Base-by-base conservation (phyloP, 2,329 filamentous ascomycete species). In the Fonsecaea monophora region DNA sequence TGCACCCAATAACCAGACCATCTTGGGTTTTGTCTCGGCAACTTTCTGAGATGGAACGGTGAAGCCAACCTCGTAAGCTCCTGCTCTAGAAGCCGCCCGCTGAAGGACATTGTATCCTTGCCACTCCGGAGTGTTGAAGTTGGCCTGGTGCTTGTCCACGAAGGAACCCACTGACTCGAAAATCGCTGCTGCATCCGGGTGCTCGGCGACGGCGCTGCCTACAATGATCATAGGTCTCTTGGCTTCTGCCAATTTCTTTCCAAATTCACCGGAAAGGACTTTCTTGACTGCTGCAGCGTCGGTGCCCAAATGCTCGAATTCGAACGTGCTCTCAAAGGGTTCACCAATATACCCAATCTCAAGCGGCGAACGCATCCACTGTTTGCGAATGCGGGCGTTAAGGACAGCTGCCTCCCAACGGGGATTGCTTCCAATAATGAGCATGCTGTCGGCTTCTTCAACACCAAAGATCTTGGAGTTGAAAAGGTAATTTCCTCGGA, bases 71-170 rank as follows among this genome's bases (percentile, higher is more conserved):
- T 99, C 95, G 77, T 93, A 99, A 68, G 95, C 95, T 77, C 93
- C 95, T 42, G 91, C 91, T 73, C 94, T 90, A 69, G 95, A 97
- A 67, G 95, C 95, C 69, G 92, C 91, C 71, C 94, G 89, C 82
- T 99, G 95, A 60, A 99, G 89, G 68, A 99, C 89, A 78, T 97
- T 99, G 86, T 94, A 99, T 68, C 94, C 95, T 78, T 97, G 95
- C 93, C 96, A 98, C 79, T 97, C 93, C 18, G 88, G 83, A 5
- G 92, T 97, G 76, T 87, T 83, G 85, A 99, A 97, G 83, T 90
- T 96, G 73, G 87, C 84, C 70, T 92, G 89, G 80, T 97, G 90
- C 87, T 97, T 97, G 77, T 97, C 94, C 45, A 97, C 91, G 76
- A 98, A 99, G 69, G 85, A 80, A 73, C 94, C 94, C 65, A 99